phyloP scores from a whole-genome alignment of 176 grass and related monocot genomes.

The Aegilops longissima region DNA sequence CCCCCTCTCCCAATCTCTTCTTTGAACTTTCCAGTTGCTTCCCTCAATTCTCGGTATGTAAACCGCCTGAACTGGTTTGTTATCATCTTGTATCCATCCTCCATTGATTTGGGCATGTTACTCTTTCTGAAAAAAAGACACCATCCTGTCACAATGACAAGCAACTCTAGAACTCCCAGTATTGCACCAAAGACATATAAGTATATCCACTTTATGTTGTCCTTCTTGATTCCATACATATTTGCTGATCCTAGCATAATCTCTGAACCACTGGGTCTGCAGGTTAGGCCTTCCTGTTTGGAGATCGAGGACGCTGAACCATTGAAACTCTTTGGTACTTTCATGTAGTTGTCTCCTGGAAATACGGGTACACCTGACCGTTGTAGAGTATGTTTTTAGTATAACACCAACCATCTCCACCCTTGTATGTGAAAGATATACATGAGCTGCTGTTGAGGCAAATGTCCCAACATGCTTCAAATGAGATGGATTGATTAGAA shows the following conservation, averaged over 20 bases:
- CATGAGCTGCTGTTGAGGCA: constrained; percentile 52
- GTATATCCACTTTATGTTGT: constrained; percentile 65
- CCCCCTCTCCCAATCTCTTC: constrained; percentile 77
- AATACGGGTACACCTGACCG: constrained; percentile 43
- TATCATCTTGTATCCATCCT: constrained; percentile 80
- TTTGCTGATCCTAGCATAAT: constrained; percentile 25
- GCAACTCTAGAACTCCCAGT: constrained; percentile 51
- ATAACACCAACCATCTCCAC: constrained; percentile 51
- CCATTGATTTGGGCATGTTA: constrained; percentile 43
- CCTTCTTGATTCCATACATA: constrained; percentile 46
- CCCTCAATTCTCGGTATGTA: constrained; percentile 66
- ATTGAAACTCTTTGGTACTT: constrained; percentile 48
- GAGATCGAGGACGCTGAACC: constrained; percentile 8
- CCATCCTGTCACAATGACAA: constrained; percentile 62
- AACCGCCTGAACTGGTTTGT: constrained; percentile 69
- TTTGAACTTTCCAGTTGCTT: constrained; percentile 73
- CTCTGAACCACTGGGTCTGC: constrained; percentile 13
- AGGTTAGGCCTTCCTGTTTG: constrained; percentile 29
- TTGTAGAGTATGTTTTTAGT: constrained; percentile 62
- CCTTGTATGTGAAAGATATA: constrained; percentile 55
- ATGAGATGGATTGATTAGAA: constrained; percentile 30
- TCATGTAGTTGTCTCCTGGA: constrained; percentile 65
- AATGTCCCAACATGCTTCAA: constrained; percentile 43
- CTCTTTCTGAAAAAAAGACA: constrained; percentile 54
- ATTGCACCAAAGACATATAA: constrained; percentile 50